phyloP scores from a whole-genome alignment of 2,329 filamentous ascomycete genomes.

The Pseudocercospora crystallina region DNA sequence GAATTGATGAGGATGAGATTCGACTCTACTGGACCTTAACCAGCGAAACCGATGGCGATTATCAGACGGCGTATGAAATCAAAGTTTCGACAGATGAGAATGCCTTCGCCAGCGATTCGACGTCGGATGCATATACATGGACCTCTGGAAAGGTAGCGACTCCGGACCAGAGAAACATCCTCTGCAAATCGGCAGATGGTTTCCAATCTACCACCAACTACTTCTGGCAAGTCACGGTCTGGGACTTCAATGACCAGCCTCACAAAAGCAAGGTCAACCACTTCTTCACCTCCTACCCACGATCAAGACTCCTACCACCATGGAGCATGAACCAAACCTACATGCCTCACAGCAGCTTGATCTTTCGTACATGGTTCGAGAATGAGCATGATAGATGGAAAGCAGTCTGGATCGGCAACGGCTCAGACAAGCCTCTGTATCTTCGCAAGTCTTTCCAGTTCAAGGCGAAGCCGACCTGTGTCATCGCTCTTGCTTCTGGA shows the following conservation, averaged over 20 bases:
- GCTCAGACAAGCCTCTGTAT: conserved; percentile 43
- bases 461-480: conserved; percentile 33
- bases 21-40: conserved; percentile 29
- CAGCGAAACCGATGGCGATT: background rate
- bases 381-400: conserved; percentile 43
- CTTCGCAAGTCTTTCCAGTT: conserved; percentile 38
- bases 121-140: background rate
- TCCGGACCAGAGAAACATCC: conserved; percentile 32
- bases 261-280: background rate
- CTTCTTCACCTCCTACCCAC: conserved; percentile 40
- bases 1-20: conserved; percentile 41
- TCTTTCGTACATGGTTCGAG: conserved; percentile 46
- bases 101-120: background rate
- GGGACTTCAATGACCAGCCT: background rate
- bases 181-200: conserved; percentile 33
- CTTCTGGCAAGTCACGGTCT: conserved; percentile 31
- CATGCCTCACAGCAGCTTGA: conserved; percentile 45
- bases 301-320: conserved; percentile 38
- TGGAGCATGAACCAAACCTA: conserved; percentile 47
- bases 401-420: conserved; percentile 43
- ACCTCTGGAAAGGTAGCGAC: conserved; percentile 10
- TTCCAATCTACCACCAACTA: conserved; percentile 40
- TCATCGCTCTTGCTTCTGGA: conserved; percentile 41
- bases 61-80: conserved; percentile 8
- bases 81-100: conserved; percentile 12